Base-by-base conservation (phyloP, 805 yeast genomes). In the Metschnikowia picachoensis region DNA sequence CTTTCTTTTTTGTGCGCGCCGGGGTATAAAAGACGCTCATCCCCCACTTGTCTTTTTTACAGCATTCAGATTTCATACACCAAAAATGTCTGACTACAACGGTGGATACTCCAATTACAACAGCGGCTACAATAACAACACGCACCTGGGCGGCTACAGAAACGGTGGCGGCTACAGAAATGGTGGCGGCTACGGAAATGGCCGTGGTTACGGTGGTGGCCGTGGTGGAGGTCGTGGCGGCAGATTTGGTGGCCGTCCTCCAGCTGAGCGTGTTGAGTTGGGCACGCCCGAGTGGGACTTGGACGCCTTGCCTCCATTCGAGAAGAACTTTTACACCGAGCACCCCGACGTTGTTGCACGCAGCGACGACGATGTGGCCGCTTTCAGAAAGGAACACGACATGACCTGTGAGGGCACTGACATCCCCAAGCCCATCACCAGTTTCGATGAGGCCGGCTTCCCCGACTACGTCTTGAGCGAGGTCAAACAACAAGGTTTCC, bases 401-500 rank as follows among this genome's bases (percentile, higher is more conserved):
- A 94, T 94, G 98, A 83, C 85, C 50, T 78, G 87, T 52, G 66
- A 72, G 49, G 99, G 99, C 60, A 65, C 73, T 40, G 86, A 90
- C 56, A 88, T 94, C 59, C 98, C 98, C 59, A 86, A 90, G 73
- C 99, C 99, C 60, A 86, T 94, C 62, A 83, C 92, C 57, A 60
- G 79, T 41, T 94, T 94, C 60, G 97, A 94, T 56, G 98, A 94
- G 76, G 97, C 97, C 64, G 97, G 97, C 39, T 92, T 94, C 80
- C 99, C 99, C 56, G 87, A 82, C 59, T 91, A 92, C 66, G 97
- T 92, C 37, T 77, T 94, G 64, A 75, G 71, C 49, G 97, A 92
- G 77, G 91, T 94, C 59, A 80, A 86, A 71, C 83, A 83, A 49
- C 90, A 87, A 72, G 98, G 98, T 51, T 94, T 94, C 75, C 94